Evolutionary conservation across 306 rosid species (phyloP).

Genomic region (Castanea crenata): DNA sequence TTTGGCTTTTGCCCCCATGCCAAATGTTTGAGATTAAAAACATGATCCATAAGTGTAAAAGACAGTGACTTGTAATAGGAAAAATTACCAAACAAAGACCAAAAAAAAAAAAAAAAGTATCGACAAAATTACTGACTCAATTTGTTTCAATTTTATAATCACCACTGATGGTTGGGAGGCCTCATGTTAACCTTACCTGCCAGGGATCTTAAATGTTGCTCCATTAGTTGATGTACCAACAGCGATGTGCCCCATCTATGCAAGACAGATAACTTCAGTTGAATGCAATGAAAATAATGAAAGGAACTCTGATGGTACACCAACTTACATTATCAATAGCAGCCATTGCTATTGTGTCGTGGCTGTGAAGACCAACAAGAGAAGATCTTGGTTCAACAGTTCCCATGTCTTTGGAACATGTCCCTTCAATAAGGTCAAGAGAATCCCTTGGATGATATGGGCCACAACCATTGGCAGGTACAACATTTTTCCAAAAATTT

Average conservation of each 20-base stretch:
- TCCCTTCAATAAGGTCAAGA: conserved; percentile 25
- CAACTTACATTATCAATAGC: conserved; percentile 74
- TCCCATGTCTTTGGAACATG: conserved; percentile 37
- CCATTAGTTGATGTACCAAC: conserved; percentile 98
- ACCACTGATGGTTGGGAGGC: not conserved
- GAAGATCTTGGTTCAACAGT: conserved; percentile 32
- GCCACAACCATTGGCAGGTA: conserved; percentile 59
- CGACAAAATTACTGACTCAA: not conserved
- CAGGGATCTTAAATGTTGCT: conserved; percentile 93
- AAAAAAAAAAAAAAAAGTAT: not conserved
- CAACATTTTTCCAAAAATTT: conserved; percentile 76
- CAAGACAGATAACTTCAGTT: conserved; percentile 26
- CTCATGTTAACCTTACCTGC: conserved; percentile 53
- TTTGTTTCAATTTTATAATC: not conserved
- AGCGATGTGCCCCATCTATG: conserved; percentile 73
- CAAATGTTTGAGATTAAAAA: not conserved
- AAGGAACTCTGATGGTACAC: not conserved
- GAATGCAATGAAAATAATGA: not conserved
- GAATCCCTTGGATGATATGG: conserved; percentile 57
- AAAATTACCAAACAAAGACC: not conserved
- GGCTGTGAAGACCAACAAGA: conserved; percentile 63
- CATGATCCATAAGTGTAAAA: not conserved
- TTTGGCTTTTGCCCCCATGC: not conserved
- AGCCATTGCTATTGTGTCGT: conserved; percentile 94
- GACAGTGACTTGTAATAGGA: not conserved